These are phyloP conservation scores for Aspergillus latus DNA, from an alignment of 2,329 filamentous ascomycete genomes.

Conservation along the genomic window DNA sequence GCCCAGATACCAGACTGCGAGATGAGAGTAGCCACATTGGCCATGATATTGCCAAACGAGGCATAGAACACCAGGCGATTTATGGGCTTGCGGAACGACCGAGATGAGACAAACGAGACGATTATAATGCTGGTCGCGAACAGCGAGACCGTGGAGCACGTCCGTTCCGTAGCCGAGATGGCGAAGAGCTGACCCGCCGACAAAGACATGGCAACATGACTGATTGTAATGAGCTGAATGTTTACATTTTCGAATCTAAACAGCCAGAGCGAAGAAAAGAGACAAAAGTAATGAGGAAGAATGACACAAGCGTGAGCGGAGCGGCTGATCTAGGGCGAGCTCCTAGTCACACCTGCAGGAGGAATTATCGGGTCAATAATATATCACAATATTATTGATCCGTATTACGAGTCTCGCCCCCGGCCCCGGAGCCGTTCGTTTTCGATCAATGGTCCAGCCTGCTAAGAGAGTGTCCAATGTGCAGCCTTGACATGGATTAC, in stretches of 20 bases:
- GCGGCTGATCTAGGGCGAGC: slow-evolving; percentile 10
- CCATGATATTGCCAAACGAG: slow-evolving; percentile 75
- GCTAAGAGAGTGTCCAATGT: neutral
- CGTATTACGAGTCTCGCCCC: slow-evolving; percentile 2
- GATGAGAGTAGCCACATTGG: slow-evolving; percentile 74
- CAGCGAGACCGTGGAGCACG: slow-evolving; percentile 69
- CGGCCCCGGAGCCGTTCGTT: neutral
- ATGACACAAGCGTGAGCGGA: neutral
- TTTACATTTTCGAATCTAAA: neutral
- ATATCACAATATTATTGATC: slow-evolving; percentile 5
- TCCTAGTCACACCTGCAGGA: slow-evolving; percentile 5
- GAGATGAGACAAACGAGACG: slow-evolving; percentile 65
- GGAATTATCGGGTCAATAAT: slow-evolving; percentile 8
- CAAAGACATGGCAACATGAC: slow-evolving; percentile 29
- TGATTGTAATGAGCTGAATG: neutral
- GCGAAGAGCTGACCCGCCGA: slow-evolving; percentile 47
- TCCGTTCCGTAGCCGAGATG: slow-evolving; percentile 64
- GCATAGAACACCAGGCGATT: slow-evolving; percentile 83
- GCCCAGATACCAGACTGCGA: slow-evolving; percentile 59
- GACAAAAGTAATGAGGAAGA: neutral
- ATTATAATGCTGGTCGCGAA: slow-evolving; percentile 71
- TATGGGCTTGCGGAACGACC: slow-evolving; percentile 78
- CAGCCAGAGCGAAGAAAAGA: neutral
- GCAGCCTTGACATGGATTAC: neutral
- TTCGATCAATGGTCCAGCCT: neutral